Base-by-base conservation (phyloP, 75 land plant genomes). In the Picea sitchensis region DNA sequence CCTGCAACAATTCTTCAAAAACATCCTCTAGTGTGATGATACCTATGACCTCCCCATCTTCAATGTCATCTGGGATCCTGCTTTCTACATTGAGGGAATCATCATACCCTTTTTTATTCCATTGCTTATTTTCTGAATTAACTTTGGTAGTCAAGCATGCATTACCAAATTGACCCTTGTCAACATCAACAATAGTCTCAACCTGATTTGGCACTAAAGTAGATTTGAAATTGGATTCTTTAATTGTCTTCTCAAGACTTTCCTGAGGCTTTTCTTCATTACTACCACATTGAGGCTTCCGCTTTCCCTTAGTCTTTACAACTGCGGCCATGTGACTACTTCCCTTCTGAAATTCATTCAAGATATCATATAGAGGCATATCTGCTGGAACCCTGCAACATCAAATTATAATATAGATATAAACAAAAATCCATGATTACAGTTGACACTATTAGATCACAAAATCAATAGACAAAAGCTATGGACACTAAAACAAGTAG, bases 241-340 rank as follows among this genome's bases (percentile, higher is more conserved):
- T 72, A 6, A 20, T 60, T 31, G 32, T 21, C 9, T 76, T 65
- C 63, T 67, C 59, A 56, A 44, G 54, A 71, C 64, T 67, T 61
- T 86, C 85, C 18, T 61, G 82, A 80, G 60, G 18, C 78, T 82
- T 87, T 32, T 81, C 80, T 36, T 58, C 83, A 41, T 79, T 82
- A 74, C 38, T 34, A 14, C 17, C n/a, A 54, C 31, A 59, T 30
- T 47, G 65, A 73, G 80, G 69, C 34, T 80, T 84, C 44, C 79
- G 44, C 58, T 76, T 83, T 82, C 57, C 56, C 86, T 84, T 92
- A 32, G 84, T 73, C 80, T 87, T 91, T 62, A 95, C 94, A 26
- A 98, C 98, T 72, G 98, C 98, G 17, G 98, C 98, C 99, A 98
- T 98, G 80, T 97, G 99, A 77, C 98, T 98, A 84, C 91, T 88